Conservation (phyloP, 441 rosid species). For the Pelargonium fulgidum region DNA sequence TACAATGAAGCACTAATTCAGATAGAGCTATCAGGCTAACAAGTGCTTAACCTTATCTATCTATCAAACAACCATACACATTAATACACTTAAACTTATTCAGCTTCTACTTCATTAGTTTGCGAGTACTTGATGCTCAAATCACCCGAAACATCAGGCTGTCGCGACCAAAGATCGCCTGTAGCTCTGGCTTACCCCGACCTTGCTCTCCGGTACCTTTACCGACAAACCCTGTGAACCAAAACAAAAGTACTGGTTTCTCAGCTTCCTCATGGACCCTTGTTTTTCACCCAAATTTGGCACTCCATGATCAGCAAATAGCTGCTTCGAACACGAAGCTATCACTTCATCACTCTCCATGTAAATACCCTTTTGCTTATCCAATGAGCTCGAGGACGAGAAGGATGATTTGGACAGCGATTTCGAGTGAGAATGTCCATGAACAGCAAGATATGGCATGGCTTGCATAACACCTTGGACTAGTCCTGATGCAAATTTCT, state of each 20-base stretch:
- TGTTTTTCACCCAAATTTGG: slow-evolving; percentile 32
- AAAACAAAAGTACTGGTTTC: slow-evolving; percentile 70
- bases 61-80: too few relatives aligned
- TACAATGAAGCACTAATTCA: too few relatives aligned
- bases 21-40: too few relatives aligned
- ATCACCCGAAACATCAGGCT: background rate
- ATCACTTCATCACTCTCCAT: slow-evolving; percentile 36
- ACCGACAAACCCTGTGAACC: slow-evolving; percentile 50
- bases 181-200: background rate
- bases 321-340: slow-evolving; percentile 40
- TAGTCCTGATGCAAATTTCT: slow-evolving; percentile 61
- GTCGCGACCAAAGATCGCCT: background rate
- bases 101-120: too few relatives aligned
- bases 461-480: slow-evolving; percentile 48
- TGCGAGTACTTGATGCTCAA: too few relatives aligned
- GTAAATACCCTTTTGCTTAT: slow-evolving; percentile 59
- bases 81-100: too few relatives aligned
- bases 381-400: slow-evolving; percentile 49
- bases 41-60: too few relatives aligned
- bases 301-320: slow-evolving; percentile 27
- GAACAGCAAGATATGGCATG: slow-evolving; percentile 34
- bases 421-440: slow-evolving; percentile 59
- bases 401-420: slow-evolving; percentile 70
- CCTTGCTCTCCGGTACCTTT: slow-evolving; percentile 8
- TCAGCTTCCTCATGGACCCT: slow-evolving; percentile 30